phyloP scores from a whole-genome alignment of 176 grass and related monocot species.

The Oryza meridionalis region DNA sequence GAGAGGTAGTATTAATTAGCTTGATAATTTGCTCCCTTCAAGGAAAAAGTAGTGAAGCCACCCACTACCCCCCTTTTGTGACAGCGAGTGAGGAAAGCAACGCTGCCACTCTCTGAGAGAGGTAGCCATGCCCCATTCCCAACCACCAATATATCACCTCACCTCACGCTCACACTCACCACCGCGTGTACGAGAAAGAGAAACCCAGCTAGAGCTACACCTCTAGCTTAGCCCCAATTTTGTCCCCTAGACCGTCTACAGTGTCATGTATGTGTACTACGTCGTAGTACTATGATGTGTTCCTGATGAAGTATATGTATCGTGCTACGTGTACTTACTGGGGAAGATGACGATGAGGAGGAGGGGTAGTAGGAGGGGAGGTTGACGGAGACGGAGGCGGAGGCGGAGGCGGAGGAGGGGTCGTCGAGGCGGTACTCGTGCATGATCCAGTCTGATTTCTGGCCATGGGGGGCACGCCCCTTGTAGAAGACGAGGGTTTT shows the following conservation, averaged over 20 bases:
- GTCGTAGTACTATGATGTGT: background rate
- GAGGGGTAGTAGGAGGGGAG: constrained; percentile 8
- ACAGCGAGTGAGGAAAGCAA: constrained; percentile 46
- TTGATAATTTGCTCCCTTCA: background rate
- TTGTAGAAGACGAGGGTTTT: constrained; percentile 96
- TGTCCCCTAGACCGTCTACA: background rate
- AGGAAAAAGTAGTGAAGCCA: background rate
- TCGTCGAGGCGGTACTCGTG: constrained; percentile 91
- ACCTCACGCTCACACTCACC: background rate
- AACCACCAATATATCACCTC: constrained; percentile 17
- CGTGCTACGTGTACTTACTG: constrained; percentile 42
- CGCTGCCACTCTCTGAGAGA: constrained; percentile 33
- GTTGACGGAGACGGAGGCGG: background rate
- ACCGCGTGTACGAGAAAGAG: background rate
- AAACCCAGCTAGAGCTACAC: background rate
- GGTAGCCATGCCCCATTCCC: constrained; percentile 28
- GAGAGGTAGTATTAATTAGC: background rate
- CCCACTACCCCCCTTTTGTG: constrained; percentile 46
- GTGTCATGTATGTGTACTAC: background rate
- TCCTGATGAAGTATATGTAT: too few relatives aligned
- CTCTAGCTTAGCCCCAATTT: background rate
- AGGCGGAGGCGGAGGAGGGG: background rate
- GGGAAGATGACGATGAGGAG: constrained; percentile 28
- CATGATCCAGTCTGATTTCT: constrained; percentile 96
- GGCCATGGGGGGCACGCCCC: constrained; percentile 80